These are phyloP conservation scores for Myotisia sp. DNA, from an alignment of 2,329 filamentous ascomycete genomes.

Conservation along the genomic window DNA sequence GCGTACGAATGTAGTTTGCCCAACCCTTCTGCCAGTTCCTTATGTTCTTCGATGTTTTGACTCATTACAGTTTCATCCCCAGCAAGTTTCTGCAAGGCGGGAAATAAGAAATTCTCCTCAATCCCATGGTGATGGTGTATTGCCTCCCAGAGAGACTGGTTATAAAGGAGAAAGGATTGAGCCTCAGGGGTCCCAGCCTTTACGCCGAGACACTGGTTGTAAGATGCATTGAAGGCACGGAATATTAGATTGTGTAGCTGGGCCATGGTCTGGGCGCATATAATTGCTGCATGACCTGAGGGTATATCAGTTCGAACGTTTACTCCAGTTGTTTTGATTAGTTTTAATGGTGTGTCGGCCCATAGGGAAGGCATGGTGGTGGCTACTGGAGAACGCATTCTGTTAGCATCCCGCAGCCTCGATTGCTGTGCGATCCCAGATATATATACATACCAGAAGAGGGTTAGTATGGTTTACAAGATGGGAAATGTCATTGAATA, in stretches of 20 bases:
- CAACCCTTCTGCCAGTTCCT: constrained; percentile 13
- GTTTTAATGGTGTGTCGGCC: constrained; percentile 8
- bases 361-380: constrained; percentile 7
- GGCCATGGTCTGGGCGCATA: constrained; percentile 14
- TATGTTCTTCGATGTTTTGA: constrained; percentile 21
- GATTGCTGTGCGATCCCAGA: too few species aligned
- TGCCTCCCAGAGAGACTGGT: constrained; percentile 19
- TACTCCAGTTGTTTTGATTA: constrained; percentile 9
- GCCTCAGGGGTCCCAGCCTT: constrained; percentile 12
- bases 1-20: constrained; percentile 14
- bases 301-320: constrained; percentile 8
- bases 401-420: too few species aligned
- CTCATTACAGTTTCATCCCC: constrained; percentile 19
- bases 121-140: constrained; percentile 22
- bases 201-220: constrained; percentile 23
- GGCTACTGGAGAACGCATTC: background rate
- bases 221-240: constrained; percentile 29
- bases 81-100: constrained; percentile 18
- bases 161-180: constrained; percentile 20
- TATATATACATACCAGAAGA: too few species aligned
- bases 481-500: too few species aligned
- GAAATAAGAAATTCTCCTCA: constrained; percentile 22
- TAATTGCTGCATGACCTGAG: constrained; percentile 5
- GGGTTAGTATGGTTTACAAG: too few species aligned
- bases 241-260: constrained; percentile 29